These are phyloP conservation scores for Flaveria bidentis DNA, from an alignment of 129 eudicot species.

Conservation along the genomic window DNA sequence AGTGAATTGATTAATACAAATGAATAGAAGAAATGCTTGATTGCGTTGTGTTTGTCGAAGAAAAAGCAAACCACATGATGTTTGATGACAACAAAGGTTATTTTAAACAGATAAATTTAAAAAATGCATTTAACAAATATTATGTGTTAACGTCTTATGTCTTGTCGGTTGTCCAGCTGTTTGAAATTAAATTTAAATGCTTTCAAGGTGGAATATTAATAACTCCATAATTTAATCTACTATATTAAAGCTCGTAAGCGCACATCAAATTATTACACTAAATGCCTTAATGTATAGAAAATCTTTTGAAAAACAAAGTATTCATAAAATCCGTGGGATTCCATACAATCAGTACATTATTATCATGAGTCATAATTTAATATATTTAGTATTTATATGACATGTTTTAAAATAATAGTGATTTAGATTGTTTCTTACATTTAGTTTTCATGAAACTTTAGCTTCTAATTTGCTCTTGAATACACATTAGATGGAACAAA, in stretches of 20 bases:
- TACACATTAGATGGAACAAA: too few species aligned
- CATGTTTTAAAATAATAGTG: too few species aligned
- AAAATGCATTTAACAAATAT: slow-evolving; percentile 16
- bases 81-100: neutral
- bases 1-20: neutral
- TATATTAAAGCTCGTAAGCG: neutral
- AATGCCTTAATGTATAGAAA: too few species aligned
- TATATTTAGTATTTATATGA: too few species aligned
- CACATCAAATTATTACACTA: slow-evolving; percentile 9
- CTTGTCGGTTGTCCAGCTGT: slow-evolving; percentile 18
- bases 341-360: too few species aligned
- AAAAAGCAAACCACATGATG: slow-evolving; percentile 15
- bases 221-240: neutral
- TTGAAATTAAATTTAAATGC: neutral
- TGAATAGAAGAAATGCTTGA: neutral
- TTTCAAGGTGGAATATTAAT: slow-evolving; percentile 12
- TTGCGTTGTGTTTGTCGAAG: slow-evolving; percentile 6
- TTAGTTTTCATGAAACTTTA: too few species aligned
- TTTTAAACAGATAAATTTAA: neutral
- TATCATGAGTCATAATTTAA: too few species aligned
- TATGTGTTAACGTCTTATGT: slow-evolving; percentile 12
- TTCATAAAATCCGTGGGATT: too few species aligned
- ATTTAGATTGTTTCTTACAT: too few species aligned
- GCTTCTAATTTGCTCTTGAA: too few species aligned
- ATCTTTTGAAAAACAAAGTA: too few species aligned